Conservation (phyloP, 164 flowering plant genomes). For the Umbellularia californica region DNA sequence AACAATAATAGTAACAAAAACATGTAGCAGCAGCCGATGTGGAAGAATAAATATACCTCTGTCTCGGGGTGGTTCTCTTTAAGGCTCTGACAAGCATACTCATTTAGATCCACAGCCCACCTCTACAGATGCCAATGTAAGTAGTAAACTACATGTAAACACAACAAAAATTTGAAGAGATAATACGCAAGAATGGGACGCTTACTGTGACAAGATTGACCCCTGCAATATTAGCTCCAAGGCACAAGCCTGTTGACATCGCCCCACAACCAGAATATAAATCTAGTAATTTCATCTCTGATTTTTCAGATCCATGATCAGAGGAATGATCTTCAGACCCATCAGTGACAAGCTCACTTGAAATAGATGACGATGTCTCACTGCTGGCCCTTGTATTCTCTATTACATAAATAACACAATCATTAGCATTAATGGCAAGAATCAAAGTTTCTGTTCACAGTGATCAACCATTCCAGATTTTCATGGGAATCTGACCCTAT, state of each 20-base stretch:
- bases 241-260: slow-evolving; percentile 86
- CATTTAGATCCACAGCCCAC: slow-evolving; percentile 90
- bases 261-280: slow-evolving; percentile 89
- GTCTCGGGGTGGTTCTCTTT: slow-evolving; percentile 76
- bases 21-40: background rate
- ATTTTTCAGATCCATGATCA: background rate
- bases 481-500: no score
- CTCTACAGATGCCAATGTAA: slow-evolving; percentile 30
- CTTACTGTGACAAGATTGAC: slow-evolving; percentile 71
- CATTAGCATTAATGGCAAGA: background rate
- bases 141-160: background rate
- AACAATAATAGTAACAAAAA: no score
- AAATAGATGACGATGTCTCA: slow-evolving; percentile 36
- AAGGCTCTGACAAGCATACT: slow-evolving; percentile 65
- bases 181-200: background rate
- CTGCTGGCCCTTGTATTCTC: slow-evolving; percentile 14
- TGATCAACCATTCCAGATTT: no score
- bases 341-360: slow-evolving; percentile 24
- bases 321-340: slow-evolving; percentile 9
- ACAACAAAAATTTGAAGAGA: background rate
- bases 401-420: background rate
- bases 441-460: background rate
- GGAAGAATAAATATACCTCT: slow-evolving; percentile 29
- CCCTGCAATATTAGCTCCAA: slow-evolving; percentile 52
- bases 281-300: slow-evolving; percentile 49